Evolutionary conservation across 1,284 basidiomycete species (phyloP).

Genomic region (Puccinia novopanici): DNA sequence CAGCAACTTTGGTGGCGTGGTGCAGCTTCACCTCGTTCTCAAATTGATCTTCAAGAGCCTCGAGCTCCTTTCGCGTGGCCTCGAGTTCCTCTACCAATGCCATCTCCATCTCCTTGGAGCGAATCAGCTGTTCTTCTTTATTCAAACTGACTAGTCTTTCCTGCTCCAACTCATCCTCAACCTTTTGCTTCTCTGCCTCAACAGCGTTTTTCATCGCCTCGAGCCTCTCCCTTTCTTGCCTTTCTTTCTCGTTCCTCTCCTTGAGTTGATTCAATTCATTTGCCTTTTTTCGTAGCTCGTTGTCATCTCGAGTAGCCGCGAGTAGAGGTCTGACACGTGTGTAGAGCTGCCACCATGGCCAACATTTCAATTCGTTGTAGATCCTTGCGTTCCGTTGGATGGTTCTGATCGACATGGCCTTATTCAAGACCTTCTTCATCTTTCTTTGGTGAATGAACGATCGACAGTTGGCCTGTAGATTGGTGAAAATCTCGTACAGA

Average conservation of each 20-base stretch:
- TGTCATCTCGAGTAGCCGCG: conserved; percentile 87
- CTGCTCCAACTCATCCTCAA: conserved; percentile 77
- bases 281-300: conserved; percentile 85
- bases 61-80: conserved; percentile 66
- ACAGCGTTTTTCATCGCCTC: conserved; percentile 76
- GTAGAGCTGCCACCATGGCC: conserved; percentile 99
- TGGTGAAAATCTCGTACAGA: conserved; percentile 84
- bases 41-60: conserved; percentile 79
- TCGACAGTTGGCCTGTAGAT: conserved; percentile 79
- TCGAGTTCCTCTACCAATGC: conserved; percentile 82
- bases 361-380: conserved; percentile 83
- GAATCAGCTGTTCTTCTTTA: conserved; percentile 80
- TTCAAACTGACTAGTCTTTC: conserved; percentile 79
- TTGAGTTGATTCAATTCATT: conserved; percentile 77
- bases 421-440: conserved; percentile 92
- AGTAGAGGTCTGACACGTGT: conserved; percentile 87
- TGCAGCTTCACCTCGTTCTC: conserved; percentile 69
- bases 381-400: conserved; percentile 92
- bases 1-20: conserved; percentile 62
- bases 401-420: conserved; percentile 83
- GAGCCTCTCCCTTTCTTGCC: conserved; percentile 74
- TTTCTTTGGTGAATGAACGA: conserved; percentile 84
- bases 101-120: conserved; percentile 79
- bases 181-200: conserved; percentile 76
- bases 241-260: conserved; percentile 82